Conservation (phyloP, 352 stramenopile genomes). For the Globisporangium irregulare region DNA sequence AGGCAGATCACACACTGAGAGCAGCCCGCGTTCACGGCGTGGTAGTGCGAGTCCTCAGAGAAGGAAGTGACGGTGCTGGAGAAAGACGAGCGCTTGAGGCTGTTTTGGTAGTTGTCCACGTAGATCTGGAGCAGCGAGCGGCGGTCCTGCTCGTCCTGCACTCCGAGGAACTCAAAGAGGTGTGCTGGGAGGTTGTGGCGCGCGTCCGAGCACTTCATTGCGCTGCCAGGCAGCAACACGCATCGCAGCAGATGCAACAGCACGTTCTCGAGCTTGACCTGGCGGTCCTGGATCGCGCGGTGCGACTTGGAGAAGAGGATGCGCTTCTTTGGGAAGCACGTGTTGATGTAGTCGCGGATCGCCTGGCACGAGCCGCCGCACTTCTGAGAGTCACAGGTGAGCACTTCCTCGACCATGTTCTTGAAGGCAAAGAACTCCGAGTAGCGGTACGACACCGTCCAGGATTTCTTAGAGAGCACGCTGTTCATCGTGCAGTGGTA, state of each 20-base stretch:
- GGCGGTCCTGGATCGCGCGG: constrained; percentile 36
- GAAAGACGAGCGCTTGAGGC: constrained; percentile 27
- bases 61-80: constrained; percentile 3
- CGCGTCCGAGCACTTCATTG: constrained; percentile 63
- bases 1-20: constrained; percentile 19
- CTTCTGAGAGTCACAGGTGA: constrained; percentile 53
- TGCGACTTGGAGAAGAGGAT: constrained; percentile 32
- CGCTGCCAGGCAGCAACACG: constrained; percentile 57
- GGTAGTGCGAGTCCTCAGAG: constrained; percentile 14
- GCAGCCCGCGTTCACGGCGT: constrained; percentile 1
- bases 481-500: constrained; percentile 54
- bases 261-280: constrained; percentile 59
- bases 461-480: constrained; percentile 40
- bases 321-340: constrained; percentile 63
- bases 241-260: constrained; percentile 63
- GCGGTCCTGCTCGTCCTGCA: constrained; percentile 42
- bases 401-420: constrained; percentile 38
- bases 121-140: constrained; percentile 70
- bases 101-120: constrained; percentile 50
- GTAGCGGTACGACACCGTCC: constrained; percentile 58
- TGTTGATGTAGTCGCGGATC: constrained; percentile 55
- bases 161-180: constrained; percentile 59
- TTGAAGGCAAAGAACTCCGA: constrained; percentile 63
- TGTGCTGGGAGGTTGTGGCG: constrained; percentile 45
- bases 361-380: constrained; percentile 66